These are phyloP conservation scores for Metarhizium sp. DNA, from an alignment of 2,329 filamentous ascomycete genomes.

Conservation along the genomic window DNA sequence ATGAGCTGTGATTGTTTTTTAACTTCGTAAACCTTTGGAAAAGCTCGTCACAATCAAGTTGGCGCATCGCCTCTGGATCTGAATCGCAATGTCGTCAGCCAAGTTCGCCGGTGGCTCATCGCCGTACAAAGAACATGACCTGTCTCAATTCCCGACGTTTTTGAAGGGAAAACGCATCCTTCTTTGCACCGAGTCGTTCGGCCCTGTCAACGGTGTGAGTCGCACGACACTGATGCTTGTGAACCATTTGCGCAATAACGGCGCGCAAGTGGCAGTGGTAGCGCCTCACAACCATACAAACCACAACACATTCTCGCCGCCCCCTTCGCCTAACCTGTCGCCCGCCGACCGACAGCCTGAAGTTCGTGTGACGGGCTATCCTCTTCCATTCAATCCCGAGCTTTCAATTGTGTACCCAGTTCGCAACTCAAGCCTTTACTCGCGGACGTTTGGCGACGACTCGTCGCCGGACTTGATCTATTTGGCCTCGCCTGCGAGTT, in stretches of 20 bases:
- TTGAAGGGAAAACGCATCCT: slow-evolving; percentile 54
- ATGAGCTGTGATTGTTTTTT: neutral
- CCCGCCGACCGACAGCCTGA: slow-evolving; percentile 32
- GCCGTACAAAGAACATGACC: slow-evolving; percentile 24
- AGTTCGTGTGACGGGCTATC: slow-evolving; percentile 53
- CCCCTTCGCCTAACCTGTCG: slow-evolving; percentile 22
- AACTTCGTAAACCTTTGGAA: no score
- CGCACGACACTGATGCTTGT: slow-evolving; percentile 62
- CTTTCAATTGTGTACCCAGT: slow-evolving; percentile 62
- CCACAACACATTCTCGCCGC: slow-evolving; percentile 44
- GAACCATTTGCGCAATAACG: slow-evolving; percentile 54
- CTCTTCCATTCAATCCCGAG: slow-evolving; percentile 62
- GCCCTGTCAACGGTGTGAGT: slow-evolving; percentile 65
- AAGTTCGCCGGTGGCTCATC: slow-evolving; percentile 3
- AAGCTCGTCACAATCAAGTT: no score
- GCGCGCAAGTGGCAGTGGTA: slow-evolving; percentile 56
- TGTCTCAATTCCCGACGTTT: slow-evolving; percentile 33
- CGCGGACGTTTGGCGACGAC: slow-evolving; percentile 44
- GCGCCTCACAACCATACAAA: slow-evolving; percentile 50
- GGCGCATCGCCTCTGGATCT: neutral
- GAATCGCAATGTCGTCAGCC: slow-evolving; percentile 7
- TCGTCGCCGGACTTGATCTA: slow-evolving; percentile 56
- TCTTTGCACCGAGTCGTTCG: slow-evolving; percentile 62
- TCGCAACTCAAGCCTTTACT: slow-evolving; percentile 51
- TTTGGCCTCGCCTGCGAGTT: slow-evolving; percentile 57